Conservation (phyloP, 2,329 filamentous ascomycete genomes). For the Fusarium sp. region DNA sequence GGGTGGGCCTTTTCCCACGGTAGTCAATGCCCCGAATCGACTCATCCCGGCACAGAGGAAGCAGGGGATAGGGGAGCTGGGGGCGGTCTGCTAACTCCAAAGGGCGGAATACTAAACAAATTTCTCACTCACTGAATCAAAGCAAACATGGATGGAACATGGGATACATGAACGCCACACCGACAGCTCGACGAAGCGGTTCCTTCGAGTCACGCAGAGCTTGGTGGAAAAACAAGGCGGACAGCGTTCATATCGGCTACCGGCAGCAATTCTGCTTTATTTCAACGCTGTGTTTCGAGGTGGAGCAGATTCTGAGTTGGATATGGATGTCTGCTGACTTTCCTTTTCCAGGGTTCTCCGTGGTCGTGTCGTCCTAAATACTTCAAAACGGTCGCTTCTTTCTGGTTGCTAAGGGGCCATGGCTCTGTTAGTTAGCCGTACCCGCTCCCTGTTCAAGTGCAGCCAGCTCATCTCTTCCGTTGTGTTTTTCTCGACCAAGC, state of each 20-base stretch:
- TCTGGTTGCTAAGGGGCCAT: neutral
- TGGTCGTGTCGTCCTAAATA: neutral
- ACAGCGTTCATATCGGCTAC: neutral
- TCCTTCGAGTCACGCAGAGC: neutral
- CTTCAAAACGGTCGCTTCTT: slow-evolving; percentile 8
- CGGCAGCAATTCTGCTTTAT: neutral
- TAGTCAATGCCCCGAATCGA: slow-evolving; percentile 9
- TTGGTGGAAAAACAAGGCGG: slow-evolving; percentile 2
- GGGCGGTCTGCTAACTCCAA: slow-evolving; percentile 10
- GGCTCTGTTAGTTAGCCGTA: slow-evolving; percentile 1
- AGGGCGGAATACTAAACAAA: slow-evolving; percentile 20
- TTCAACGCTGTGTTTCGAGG: neutral
- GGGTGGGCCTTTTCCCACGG: slow-evolving; percentile 7
- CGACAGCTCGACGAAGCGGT: slow-evolving; percentile 19
- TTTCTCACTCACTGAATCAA: slow-evolving; percentile 9
- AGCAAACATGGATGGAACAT: slow-evolving; percentile 1
- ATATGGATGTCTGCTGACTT: slow-evolving; percentile 18
- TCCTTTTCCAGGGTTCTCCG: slow-evolving; percentile 26
- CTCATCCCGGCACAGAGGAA: neutral
- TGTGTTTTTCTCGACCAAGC: neutral
- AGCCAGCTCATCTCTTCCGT: neutral
- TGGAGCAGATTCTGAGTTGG: slow-evolving; percentile 12
- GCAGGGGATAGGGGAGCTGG: slow-evolving; percentile 13
- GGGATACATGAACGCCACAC: slow-evolving; percentile 20
- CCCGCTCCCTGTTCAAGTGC: slow-evolving; percentile 13